These are phyloP conservation scores for Penicillium sp. DNA, from an alignment of 2,329 filamentous ascomycete species.

Conservation along the genomic window DNA sequence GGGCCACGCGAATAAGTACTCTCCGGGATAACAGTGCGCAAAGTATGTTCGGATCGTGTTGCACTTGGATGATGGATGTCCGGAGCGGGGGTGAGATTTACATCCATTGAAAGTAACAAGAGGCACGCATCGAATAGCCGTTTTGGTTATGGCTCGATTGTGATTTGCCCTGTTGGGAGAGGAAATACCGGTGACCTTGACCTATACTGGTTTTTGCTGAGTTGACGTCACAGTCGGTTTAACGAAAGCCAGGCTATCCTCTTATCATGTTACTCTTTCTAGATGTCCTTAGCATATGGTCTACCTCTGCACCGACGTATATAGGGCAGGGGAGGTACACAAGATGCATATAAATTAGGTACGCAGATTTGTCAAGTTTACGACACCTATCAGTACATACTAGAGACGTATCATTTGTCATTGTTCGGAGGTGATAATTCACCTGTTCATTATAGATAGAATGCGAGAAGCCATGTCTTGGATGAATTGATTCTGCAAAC, in stretches of 20 bases:
- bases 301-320: not conserved
- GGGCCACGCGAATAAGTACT: conserved; percentile 9
- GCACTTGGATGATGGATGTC: conserved; percentile 5
- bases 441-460: not conserved
- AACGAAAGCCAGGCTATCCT: not conserved
- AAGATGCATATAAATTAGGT: not conserved
- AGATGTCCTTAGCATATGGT: not conserved
- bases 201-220: not conserved
- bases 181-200: conserved; percentile 9
- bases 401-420: not conserved
- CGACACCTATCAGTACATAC: not conserved
- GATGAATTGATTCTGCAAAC: not conserved
- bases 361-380: not conserved
- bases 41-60: conserved; percentile 1
- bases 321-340: not conserved
- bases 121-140: conserved; percentile 10
- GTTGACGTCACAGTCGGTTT: conserved; percentile 4
- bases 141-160: conserved; percentile 13
- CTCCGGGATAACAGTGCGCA: not conserved
- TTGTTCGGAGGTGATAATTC: not conserved
- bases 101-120: conserved; percentile 3
- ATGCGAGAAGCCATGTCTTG: not conserved
- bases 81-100: conserved; percentile 14
- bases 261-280: not conserved
- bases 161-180: conserved; percentile 22